Evolutionary conservation across 306 rosid genomes (phyloP), one percentile per base, ranked within the genome.

Genomic region (Cucurbita maxima): DNA sequence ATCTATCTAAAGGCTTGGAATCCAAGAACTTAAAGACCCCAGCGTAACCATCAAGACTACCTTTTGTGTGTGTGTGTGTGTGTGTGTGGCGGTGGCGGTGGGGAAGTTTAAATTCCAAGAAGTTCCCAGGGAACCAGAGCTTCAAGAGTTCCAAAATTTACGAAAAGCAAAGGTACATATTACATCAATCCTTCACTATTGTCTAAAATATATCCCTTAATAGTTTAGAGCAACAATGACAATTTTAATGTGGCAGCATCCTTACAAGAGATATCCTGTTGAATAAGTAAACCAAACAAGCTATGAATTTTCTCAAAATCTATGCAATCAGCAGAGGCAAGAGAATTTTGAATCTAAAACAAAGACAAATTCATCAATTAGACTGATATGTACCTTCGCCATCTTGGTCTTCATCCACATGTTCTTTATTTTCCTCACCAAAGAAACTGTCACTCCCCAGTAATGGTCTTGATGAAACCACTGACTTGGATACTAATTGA

Each of bases 401-500:
- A 79, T 79, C 85, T 56, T 40, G 36, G 62, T 81, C 83, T 78
- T 83, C 88, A 77, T 41, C 75, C 14, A 2, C 71, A 10, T 69
- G 82, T 41, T 72, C 85, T 74, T 61, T 89, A 6, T 76, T 67
- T 66, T 76, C 86, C 79, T 74, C 91, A 10, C 78, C 71, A 54
- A 83, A 86, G 78, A 85, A 79, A 78, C 82, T 57, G 77, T 79
- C 81, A 69, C 89, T 68, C 58, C 86, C 86, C 0, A 89, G 86
- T 71, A 86, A 76, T 18, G 96, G 88, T 48, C 84, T 76, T 36
- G 97, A 79, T 34, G 88, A 88, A 73, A 88, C 84, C 86, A 87
- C 71, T 11, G 96, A 87, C 66, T 82, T 89, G 79, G 97, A 89
- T 36, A 91, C 77, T 20, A 94, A 63, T 77, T 91, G 99, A 72